Conservation (phyloP, 83 land plant species). For the Picea engelmannii region DNA sequence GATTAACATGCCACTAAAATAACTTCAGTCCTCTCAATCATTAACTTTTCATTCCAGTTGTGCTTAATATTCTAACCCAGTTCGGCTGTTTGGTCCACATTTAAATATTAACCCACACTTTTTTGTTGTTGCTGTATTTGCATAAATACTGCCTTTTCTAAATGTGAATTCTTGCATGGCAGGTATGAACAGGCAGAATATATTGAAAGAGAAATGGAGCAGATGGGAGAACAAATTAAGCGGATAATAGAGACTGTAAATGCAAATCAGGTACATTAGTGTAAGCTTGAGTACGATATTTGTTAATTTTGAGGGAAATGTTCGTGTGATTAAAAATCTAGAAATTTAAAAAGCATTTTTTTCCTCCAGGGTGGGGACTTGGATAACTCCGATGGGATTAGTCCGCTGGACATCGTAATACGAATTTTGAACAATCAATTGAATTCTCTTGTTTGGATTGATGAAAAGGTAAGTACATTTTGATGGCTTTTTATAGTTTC, state of each 20-base stretch:
- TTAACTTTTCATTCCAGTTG: no score
- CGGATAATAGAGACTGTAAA: slow-evolving; percentile 84
- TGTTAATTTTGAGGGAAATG: neutral
- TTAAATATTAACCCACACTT: no score
- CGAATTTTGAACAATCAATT: slow-evolving; percentile 91
- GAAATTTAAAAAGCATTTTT: neutral
- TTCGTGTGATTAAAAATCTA: neutral
- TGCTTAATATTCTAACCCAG: no score
- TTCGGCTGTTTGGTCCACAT: no score
- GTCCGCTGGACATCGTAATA: slow-evolving; percentile 86
- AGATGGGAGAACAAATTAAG: slow-evolving; percentile 95
- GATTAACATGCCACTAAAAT: no score
- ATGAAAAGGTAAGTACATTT: slow-evolving; percentile 75
- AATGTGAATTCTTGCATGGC: slow-evolving; percentile 14
- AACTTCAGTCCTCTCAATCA: neutral
- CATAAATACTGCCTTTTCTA: no score
- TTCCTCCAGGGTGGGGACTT: slow-evolving; percentile 81
- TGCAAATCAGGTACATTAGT: slow-evolving; percentile 67
- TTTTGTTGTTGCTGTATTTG: no score
- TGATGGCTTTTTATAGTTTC: neutral
- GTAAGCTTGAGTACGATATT: neutral
- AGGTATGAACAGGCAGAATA: slow-evolving; percentile 98
- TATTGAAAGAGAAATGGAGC: slow-evolving; percentile 87
- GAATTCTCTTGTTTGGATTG: slow-evolving; percentile 93
- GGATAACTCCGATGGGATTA: slow-evolving; percentile 67